These are phyloP conservation scores for Cryptococcus sp. DNA, from an alignment of 1,284 basidiomycete species.

Conservation along the genomic window DNA sequence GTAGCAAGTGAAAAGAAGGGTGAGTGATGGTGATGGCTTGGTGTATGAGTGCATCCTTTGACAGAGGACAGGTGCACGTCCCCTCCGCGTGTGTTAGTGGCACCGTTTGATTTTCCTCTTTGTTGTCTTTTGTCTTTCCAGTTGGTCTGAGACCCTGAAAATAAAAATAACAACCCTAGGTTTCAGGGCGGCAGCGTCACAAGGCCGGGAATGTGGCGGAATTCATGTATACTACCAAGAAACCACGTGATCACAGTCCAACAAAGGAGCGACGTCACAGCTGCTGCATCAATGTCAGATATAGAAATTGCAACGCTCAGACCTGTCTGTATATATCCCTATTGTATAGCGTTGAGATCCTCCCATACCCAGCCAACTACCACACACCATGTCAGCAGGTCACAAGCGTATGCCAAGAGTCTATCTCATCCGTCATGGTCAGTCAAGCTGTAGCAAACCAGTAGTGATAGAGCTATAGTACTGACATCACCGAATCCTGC, in stretches of 20 bases:
- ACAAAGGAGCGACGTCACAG: neutral
- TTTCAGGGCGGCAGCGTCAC: too few species aligned
- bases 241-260: neutral
- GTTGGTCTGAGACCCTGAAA: neutral
- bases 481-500: conserved; percentile 2
- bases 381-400: conserved; percentile 19
- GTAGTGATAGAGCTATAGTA: too few species aligned
- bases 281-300: neutral
- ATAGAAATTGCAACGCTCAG: neutral
- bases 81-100: neutral
- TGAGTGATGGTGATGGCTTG: too few species aligned
- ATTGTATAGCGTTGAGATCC: too few species aligned
- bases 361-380: neutral
- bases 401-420: conserved; percentile 54
- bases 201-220: too few species aligned
- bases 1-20: too few species aligned
- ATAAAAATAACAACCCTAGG: neutral
- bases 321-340: neutral
- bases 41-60: too few species aligned
- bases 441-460: conserved; percentile 5
- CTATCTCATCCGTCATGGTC: conserved; percentile 52
- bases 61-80: too few species aligned
- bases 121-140: neutral
- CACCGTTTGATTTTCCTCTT: neutral
- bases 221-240: neutral